Base-by-base conservation (phyloP, 2,329 filamentous ascomycete genomes). In the Penicillium sp. region DNA sequence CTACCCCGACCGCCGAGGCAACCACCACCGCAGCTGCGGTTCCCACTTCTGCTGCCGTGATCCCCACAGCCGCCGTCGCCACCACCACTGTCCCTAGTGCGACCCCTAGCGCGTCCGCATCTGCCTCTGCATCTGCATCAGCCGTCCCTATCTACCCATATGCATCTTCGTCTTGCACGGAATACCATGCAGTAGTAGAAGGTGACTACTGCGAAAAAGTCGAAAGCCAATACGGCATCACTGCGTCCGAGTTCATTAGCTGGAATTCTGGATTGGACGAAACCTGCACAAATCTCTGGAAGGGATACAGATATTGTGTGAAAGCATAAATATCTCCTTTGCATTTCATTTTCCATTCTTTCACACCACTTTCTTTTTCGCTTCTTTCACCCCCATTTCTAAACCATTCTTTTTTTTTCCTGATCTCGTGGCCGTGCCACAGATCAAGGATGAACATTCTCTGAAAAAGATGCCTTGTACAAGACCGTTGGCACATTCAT, bases 251-350 rank as follows among this genome's bases (percentile, higher is more conserved):
- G 9, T 59, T 71, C 41, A 64, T 58, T 27, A 54, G 57, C 55
- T 64, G 64, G 54, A 73, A 73, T 61, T 52, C 67, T 5, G 66
- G 63, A 29, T 59, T 73, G 51, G 56, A 72, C 14, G 51, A 58
- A 35, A 48, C 56, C 16, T 73, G 71, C 62, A 57, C 63, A 2
- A 71, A 73, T 58, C 62, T 73, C 29, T 68, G 69, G 62, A 61
- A 65, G 24, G 71, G 68, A 57, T 70, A 70, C 57, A 60, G 66
- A 57, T 70, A 70, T 52, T 70, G 68, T 58, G 55, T 70, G 19
- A 59, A 62, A 54, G 64, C 64, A 46, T 63, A 61, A 47, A 44
- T 31, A 3, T 49, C 35, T 26, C 45, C n/a, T 33, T 44, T 56
- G 7, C 16, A 43, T 35, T 58, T 50, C 47, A 13, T 16, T 52